These are phyloP conservation scores for Naumovozyma baii DNA, from an alignment of 805 yeast species.

Conservation along the genomic window DNA sequence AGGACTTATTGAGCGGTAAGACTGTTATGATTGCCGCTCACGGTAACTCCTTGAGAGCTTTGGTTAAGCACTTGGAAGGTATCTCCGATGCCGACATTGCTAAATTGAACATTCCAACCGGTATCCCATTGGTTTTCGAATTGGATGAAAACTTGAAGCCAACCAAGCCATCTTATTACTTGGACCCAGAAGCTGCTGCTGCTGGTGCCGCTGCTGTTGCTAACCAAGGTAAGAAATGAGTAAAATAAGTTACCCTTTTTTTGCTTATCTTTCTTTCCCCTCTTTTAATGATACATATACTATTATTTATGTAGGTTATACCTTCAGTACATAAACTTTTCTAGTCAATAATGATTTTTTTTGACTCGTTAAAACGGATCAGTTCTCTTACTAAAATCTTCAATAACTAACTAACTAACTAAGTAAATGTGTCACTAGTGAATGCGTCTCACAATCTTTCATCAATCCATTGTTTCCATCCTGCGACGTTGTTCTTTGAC, in stretches of 20 bases:
- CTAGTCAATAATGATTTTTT: constrained; percentile 3
- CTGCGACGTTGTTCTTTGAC: constrained; percentile 40
- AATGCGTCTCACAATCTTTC: constrained; percentile 33
- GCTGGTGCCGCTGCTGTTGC: constrained; percentile 99
- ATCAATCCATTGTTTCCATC: constrained; percentile 74
- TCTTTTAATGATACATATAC: too few species aligned
- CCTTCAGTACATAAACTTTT: neutral
- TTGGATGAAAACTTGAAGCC: constrained; percentile 81
- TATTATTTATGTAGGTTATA: neutral
- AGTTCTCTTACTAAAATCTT: neutral
- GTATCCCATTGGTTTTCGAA: constrained; percentile 96
- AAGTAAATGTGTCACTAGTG: neutral
- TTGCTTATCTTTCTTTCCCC: too few species aligned
- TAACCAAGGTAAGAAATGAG: constrained; percentile 83
- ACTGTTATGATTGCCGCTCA: constrained; percentile 92
- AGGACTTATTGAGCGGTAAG: constrained; percentile 75
- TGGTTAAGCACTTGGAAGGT: constrained; percentile 90
- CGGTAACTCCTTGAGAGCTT: constrained; percentile 96
- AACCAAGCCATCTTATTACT: constrained; percentile 86
- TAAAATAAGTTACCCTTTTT: constrained; percentile 27
- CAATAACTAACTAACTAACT: neutral
- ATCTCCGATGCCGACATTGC: constrained; percentile 90
- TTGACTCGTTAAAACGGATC: too few species aligned
- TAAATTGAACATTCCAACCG: constrained; percentile 93
- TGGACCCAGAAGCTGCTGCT: constrained; percentile 98